Conservation (phyloP, 208 protist genomes). For the Blechomonas ayalai region DNA sequence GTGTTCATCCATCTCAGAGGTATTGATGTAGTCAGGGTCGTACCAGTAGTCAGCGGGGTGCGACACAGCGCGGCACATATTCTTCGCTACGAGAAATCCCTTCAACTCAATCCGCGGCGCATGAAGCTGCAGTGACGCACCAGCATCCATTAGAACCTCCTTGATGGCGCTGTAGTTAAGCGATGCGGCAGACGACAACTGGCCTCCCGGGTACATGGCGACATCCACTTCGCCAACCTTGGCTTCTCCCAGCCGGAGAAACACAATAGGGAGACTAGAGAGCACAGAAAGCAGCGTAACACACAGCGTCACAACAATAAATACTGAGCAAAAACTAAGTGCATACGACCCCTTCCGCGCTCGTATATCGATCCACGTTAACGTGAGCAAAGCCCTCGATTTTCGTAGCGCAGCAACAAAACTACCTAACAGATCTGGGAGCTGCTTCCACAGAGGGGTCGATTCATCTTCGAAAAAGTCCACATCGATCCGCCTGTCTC, state of each 20-base stretch:
- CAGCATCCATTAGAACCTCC: constrained; percentile 9
- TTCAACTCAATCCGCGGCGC: constrained; percentile 17
- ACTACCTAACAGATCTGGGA: too few relatives aligned
- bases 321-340: constrained; percentile 57
- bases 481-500: constrained; percentile 9
- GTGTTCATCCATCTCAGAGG: background rate
- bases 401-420: too few relatives aligned
- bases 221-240: constrained; percentile 38
- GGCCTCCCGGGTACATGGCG: constrained; percentile 22
- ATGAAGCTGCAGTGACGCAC: constrained; percentile 12
- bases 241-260: constrained; percentile 49
- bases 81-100: constrained; percentile 1
- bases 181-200: constrained; percentile 14
- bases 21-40: background rate
- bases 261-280: constrained; percentile 50
- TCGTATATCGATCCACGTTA: constrained; percentile 17
- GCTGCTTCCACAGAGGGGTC: too few relatives aligned
- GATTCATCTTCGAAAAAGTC: constrained; percentile 8
- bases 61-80: background rate
- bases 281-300: constrained; percentile 49
- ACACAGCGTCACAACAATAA: constrained; percentile 51
- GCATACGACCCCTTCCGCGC: constrained; percentile 28
- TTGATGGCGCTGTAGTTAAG: constrained; percentile 44
- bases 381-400: constrained; percentile 18
- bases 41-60: constrained; percentile 6